Evolutionary conservation across 2,329 filamentous ascomycete genomes (phyloP).

Genomic region (Ceratocystis destructans): DNA sequence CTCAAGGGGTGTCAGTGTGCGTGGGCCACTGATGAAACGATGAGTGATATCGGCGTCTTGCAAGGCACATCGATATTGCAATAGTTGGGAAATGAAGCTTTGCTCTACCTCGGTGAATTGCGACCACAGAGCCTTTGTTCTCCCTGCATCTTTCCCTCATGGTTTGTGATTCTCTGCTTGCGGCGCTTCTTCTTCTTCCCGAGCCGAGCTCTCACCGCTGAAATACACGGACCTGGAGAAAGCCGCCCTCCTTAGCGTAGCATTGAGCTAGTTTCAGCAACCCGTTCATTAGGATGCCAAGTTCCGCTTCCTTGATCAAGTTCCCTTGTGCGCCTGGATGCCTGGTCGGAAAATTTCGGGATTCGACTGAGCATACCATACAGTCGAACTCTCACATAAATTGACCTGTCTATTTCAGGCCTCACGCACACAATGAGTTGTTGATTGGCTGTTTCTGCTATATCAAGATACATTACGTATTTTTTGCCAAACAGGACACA

Average conservation of each 20-base stretch:
- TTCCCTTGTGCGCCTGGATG: not conserved
- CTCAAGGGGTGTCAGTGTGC: not conserved
- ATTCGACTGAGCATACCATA: not conserved
- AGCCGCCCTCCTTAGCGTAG: not conserved
- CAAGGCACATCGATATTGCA: not conserved
- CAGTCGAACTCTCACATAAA: not conserved
- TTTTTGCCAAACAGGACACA: not conserved
- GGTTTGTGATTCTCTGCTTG: not conserved
- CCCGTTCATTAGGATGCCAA: too few relatives aligned
- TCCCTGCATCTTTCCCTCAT: not conserved
- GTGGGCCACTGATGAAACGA: not conserved
- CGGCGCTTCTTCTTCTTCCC: not conserved
- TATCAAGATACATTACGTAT: not conserved
- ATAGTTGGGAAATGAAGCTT: too few relatives aligned
- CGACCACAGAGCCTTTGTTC: not conserved
- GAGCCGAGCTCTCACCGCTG: not conserved
- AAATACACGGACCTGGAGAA: not conserved
- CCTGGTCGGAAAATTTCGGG: constrained; percentile 3
- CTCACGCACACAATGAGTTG: not conserved
- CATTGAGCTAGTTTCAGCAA: not conserved
- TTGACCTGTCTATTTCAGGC: not conserved
- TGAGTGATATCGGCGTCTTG: not conserved
- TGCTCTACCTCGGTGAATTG: too few relatives aligned
- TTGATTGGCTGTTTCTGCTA: not conserved
- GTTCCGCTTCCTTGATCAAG: not conserved